Evolutionary conservation across 768 basidiomycete species (phyloP), one percentile per base, ranked within the genome.

Genomic region (Tephrocybe sp.): DNA sequence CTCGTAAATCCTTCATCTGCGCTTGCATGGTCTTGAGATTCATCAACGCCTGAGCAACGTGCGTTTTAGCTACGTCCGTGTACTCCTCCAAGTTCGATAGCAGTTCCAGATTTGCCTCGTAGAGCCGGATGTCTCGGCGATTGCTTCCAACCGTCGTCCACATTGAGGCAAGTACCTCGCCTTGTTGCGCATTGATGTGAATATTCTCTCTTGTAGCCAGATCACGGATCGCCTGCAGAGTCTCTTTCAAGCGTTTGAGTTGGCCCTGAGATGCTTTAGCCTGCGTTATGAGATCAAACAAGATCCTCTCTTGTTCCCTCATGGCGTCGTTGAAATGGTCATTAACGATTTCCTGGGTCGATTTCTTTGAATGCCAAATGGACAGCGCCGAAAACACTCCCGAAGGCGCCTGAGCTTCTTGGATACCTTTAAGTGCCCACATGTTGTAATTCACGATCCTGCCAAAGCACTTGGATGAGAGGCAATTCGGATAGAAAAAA

Each of bases 71-170:
- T 45, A 65, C 63, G 32, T 65, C 68, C 45, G 77, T 65, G 49
- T 78, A 81, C 34, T 56, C 60, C 16, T 67, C 69, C 8, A 83
- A 60, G 49, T 66, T 66, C 17, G 59, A 55, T 36, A 82, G 65
- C 36, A 82, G 62, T 19, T 49, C 60, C 12, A 72, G 63, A 49
- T 75, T 71, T 17, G 59, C 55, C 31, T 69, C 58, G 48, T 71
- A 67, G 13, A 65, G 61, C 13, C 61, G 63, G 44, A 76, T 51
- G 26, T 64, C 51, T 35, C 51, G 59, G n/a, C 58, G 63, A 54
- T 82, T 81, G 17, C 74, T 68, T 1, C 80, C 80, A 5, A 82
- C 59, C 22, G 19, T 60, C 23, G 79, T 76, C 81, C 80, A 81
- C n/a, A 81, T 68, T 34, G 72, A 58, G 1, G 71, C 68, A 45